Percentiles rank a stretch among this genome's conserved stretches.
Conservation (phyloP, 345 rosid species). For the Ceriops decandra region DNA sequence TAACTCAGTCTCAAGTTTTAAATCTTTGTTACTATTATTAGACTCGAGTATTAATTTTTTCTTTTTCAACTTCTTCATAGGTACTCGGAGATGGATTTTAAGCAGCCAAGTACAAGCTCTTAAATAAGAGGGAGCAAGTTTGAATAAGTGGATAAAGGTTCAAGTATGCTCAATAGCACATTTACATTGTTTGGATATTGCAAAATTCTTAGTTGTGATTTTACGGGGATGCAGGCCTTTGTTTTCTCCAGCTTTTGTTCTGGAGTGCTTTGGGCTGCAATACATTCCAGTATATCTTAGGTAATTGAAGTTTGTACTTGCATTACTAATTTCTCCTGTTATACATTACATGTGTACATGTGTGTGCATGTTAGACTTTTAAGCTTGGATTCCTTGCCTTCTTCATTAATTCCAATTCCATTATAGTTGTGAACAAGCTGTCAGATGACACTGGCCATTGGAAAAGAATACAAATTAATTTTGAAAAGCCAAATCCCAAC, state of each 20-base stretch:
- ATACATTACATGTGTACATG: not conserved
- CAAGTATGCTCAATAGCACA: constrained; percentile 16
- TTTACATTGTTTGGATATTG: constrained; percentile 20
- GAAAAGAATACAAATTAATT: too few species aligned
- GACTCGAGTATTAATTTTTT: not conserved
- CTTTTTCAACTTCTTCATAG: constrained; percentile 30
- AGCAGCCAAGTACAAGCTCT: constrained; percentile 49
- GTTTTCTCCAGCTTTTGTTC: constrained; percentile 49
- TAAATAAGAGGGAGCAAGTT: constrained; percentile 27
- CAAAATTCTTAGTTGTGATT: constrained; percentile 29
- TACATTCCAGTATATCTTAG: constrained; percentile 48
- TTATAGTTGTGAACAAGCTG: too few species aligned
- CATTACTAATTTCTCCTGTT: not conserved
- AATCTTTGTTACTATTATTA: not conserved
- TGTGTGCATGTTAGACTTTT: too few species aligned
- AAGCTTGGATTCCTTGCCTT: too few species aligned
- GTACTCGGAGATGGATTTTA: constrained; percentile 74
- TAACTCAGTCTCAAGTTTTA: not conserved
- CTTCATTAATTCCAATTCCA: too few species aligned
- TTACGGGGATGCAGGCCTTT: constrained; percentile 46
- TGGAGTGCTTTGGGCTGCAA: constrained; percentile 58
- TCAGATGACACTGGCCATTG: too few species aligned
- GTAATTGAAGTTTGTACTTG: constrained; percentile 22
- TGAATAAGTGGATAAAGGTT: constrained; percentile 43
- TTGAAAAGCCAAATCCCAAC: too few species aligned